phyloP scores from a whole-genome alignment of 1,139 yeast species.

The Lodderomyces orthopsilosis region DNA sequence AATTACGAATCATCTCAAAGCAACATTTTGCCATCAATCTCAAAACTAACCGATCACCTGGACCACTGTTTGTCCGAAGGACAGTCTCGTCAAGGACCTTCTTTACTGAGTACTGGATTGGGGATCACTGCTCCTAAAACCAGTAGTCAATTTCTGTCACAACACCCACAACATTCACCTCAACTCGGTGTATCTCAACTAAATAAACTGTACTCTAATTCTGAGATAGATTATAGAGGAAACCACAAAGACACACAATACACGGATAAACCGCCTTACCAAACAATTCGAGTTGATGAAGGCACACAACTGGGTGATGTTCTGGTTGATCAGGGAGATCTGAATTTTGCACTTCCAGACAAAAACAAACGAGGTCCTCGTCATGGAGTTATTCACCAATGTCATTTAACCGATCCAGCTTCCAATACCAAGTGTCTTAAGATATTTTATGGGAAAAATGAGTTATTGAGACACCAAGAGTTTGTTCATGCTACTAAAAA shows the following conservation, averaged over 20 bases:
- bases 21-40: slow-evolving; percentile 8
- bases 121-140: not conserved
- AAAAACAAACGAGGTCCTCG: slow-evolving; percentile 15
- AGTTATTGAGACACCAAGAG: slow-evolving; percentile 45
- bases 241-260: not conserved
- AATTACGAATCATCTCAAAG: slow-evolving; percentile 3
- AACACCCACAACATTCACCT: not conserved
- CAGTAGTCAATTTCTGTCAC: not conserved
- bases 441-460: slow-evolving; percentile 47
- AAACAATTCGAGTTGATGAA: not conserved
- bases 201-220: not conserved
- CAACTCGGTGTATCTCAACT: not conserved
- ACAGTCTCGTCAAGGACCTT: not conserved
- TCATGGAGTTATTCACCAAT: slow-evolving; percentile 40
- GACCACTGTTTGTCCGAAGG: slow-evolving; percentile 10
- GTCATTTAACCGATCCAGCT: slow-evolving; percentile 39
- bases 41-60: slow-evolving; percentile 5
- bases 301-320: not conserved
- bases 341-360: not conserved
- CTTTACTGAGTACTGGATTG: not conserved
- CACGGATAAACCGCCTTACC: not conserved
- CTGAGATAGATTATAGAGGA: not conserved
- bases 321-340: not conserved
- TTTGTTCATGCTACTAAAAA: slow-evolving; percentile 49
- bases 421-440: slow-evolving; percentile 34